phyloP scores from a whole-genome alignment of 202 grass and related monocot species.

The Alloteropsis angusta region DNA sequence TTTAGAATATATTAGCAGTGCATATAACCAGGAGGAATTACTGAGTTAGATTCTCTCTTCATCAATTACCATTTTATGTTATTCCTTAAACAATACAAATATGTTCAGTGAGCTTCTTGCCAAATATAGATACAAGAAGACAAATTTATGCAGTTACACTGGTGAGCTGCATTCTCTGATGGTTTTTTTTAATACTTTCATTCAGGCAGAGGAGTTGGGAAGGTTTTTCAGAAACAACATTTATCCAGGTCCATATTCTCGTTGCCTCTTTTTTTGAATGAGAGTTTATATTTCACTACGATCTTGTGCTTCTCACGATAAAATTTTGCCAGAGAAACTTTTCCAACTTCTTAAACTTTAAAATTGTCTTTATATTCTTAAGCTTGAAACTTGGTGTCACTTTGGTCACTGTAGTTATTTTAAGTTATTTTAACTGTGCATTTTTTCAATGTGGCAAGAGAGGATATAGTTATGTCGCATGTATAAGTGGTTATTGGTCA shows the following conservation, averaged over 20 bases:
- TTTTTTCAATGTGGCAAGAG: neutral
- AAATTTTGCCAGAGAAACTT: neutral
- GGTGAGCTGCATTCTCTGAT: slow-evolving; percentile 13
- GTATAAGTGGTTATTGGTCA: neutral
- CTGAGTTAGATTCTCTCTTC: neutral
- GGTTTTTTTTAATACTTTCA: slow-evolving; percentile 14
- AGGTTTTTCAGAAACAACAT: slow-evolving; percentile 99
- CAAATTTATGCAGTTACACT: slow-evolving; percentile 1
- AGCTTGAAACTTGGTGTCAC: slow-evolving; percentile 6
- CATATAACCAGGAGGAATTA: neutral
- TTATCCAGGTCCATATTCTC: slow-evolving; percentile 69
- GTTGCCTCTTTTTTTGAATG: neutral
- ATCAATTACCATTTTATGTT: slow-evolving; percentile 2
- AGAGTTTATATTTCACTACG: neutral
- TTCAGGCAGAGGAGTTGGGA: slow-evolving; percentile 96
- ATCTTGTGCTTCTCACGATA: slow-evolving; percentile 10
- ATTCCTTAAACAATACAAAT: neutral
- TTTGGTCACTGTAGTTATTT: neutral
- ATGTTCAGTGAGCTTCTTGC: neutral
- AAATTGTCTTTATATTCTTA: neutral
- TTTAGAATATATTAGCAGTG: slow-evolving; percentile 3
- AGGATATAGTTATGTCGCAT: neutral
- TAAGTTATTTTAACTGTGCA: neutral
- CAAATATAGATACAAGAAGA: neutral
- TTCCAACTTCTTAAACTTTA: neutral